Base-by-base conservation (phyloP, 257 asterid species). In the Capsicum chinense region DNA sequence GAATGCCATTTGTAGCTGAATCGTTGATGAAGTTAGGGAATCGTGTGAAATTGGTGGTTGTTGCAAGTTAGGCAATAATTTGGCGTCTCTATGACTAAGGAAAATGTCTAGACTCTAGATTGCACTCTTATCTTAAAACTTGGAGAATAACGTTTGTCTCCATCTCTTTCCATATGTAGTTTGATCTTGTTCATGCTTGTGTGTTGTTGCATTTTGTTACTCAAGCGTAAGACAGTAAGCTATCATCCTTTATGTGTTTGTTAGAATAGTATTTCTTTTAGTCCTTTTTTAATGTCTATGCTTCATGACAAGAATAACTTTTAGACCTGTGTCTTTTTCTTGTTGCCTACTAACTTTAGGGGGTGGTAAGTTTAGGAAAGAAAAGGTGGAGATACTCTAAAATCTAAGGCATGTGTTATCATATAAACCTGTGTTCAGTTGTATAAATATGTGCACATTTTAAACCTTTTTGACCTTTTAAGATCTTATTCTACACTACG, bases 231-330 rank as follows among this genome's bases (percentile, higher is more conserved):
- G 64, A 16, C 82, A 78, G 33, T 54, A 54, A 78, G 64, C 15
- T 78, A 54, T 78, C 50, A 78, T 26, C 81, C 44, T 54, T 26
- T 26, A 26, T 78, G 15, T 78, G 81, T 64, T 78, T 56, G 50
- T 78, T 26, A 1, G n/a, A 76, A 52, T 76, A 52, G 21, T 47
- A 5, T 76, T 54, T 26, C 11, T 10, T 52, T 76, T 76, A 7
- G 63, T 26, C 48, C 26, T 17, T 26, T 66, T 26, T 78, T 14
- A 54, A 54, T 54, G 64, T 15, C 16, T 76, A 3, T 76, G 64
- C 64, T 26, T 33, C 64, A 33, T 54, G 64, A 2, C 60, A 78
- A 50, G 82, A 76, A 78, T 33, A 78, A 57, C 26, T 78, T 78
- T 4, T 78, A 14, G 63, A 54, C 64, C 50, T 78, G 64, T 78